These are phyloP conservation scores for Globisporangium alternatum DNA, from an alignment of 352 stramenopile species.

Conservation along the genomic window DNA sequence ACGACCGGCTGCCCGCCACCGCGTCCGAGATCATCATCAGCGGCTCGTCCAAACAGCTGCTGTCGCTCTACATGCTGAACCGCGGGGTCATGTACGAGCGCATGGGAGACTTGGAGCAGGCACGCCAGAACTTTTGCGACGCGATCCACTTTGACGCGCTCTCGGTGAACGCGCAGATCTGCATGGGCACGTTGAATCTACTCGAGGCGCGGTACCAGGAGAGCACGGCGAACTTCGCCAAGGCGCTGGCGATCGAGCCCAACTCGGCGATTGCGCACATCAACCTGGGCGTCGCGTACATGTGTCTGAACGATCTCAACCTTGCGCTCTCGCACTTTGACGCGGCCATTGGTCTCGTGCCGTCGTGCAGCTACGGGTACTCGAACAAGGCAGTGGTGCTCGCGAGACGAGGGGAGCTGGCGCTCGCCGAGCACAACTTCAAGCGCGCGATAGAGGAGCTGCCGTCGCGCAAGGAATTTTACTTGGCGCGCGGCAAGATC, in stretches of 20 bases:
- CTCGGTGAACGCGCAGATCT: conserved; percentile 51
- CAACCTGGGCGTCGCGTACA: conserved; percentile 48
- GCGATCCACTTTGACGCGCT: conserved; percentile 66
- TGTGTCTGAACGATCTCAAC: conserved; percentile 33
- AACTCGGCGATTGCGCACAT: conserved; percentile 55
- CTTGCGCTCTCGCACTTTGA: conserved; percentile 49
- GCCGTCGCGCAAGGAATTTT: conserved; percentile 67
- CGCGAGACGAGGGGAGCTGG: conserved; percentile 31
- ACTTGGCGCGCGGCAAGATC: conserved; percentile 61
- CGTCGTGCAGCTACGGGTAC: conserved; percentile 62
- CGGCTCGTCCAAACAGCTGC: conserved; percentile 56
- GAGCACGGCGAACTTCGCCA: conserved; percentile 31
- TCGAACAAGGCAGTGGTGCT: conserved; percentile 66
- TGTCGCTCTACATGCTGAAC: conserved; percentile 73
- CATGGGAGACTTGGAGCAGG: conserved; percentile 38
- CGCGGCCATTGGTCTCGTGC: conserved; percentile 41
- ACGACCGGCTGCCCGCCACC: neutral
- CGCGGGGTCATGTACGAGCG: conserved; percentile 66
- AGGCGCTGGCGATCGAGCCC: conserved; percentile 44
- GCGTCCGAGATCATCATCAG: conserved; percentile 29
- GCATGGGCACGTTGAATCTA: conserved; percentile 59
- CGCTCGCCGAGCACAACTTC: conserved; percentile 45
- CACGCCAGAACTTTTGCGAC: conserved; percentile 55
- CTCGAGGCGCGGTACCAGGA: conserved; percentile 37
- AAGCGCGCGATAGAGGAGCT: conserved; percentile 69